These are phyloP conservation scores for Inonotus obliquus DNA, from an alignment of 1,284 basidiomycete species.

Conservation along the genomic window DNA sequence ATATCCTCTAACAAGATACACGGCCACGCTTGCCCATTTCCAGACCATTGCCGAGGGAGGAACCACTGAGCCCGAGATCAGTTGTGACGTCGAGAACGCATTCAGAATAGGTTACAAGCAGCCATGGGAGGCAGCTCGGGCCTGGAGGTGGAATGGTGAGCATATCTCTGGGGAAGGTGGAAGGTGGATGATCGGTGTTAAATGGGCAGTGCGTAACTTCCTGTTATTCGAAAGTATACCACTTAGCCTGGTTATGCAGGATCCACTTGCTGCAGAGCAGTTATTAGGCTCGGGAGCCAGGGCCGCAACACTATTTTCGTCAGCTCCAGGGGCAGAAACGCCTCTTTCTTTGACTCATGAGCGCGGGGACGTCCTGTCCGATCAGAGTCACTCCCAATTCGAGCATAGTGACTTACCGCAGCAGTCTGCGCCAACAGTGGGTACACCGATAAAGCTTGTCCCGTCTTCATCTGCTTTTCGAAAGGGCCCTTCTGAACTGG, in stretches of 20 bases:
- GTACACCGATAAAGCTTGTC: slow-evolving; percentile 64
- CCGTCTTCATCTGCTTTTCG: slow-evolving; percentile 67
- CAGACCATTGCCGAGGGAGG: slow-evolving; percentile 49
- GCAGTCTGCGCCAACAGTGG: slow-evolving; percentile 34
- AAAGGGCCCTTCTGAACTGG: slow-evolving; percentile 35
- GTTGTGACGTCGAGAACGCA: slow-evolving; percentile 61
- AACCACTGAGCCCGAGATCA: slow-evolving; percentile 58
- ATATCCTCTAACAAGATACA: slow-evolving; percentile 70
- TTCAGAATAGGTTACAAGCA: slow-evolving; percentile 69
- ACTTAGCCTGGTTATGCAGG: background rate
- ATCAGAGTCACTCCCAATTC: slow-evolving; percentile 27
- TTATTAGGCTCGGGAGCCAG: slow-evolving; percentile 16
- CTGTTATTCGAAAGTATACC: background rate
- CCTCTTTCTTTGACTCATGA: background rate
- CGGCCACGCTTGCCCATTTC: slow-evolving; percentile 65
- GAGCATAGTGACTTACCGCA: slow-evolving; percentile 33
- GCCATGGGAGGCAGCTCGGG: slow-evolving; percentile 64
- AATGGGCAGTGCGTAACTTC: slow-evolving; percentile 60
- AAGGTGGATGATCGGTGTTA: slow-evolving; percentile 76
- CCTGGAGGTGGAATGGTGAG: slow-evolving; percentile 75
- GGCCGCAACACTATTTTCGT: background rate
- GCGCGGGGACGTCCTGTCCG: slow-evolving; percentile 3
- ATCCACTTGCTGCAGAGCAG: slow-evolving; percentile 14
- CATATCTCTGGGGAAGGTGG: slow-evolving; percentile 47
- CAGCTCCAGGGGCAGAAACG: background rate